These are phyloP conservation scores for Diplogelasinospora grovesii DNA, from an alignment of 495 filamentous ascomycete genomes.

Conservation along the genomic window DNA sequence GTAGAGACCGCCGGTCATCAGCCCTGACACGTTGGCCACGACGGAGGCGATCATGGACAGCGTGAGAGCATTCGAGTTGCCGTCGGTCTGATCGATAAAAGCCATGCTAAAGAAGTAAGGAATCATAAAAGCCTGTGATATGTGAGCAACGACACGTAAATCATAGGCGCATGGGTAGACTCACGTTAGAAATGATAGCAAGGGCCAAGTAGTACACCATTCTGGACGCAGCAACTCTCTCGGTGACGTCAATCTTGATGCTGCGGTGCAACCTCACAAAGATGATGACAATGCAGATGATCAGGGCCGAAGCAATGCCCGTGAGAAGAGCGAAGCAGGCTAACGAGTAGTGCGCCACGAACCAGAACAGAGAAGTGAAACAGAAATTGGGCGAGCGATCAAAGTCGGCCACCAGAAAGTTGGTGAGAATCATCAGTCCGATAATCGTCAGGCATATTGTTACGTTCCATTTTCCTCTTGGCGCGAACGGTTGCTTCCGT, in stretches of 20 bases:
- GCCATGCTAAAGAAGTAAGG: slow-evolving; percentile 38
- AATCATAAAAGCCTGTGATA: slow-evolving; percentile 29
- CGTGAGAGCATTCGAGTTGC: slow-evolving; percentile 21
- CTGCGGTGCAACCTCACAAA: slow-evolving; percentile 33
- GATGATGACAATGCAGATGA: slow-evolving; percentile 25
- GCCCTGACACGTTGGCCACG: slow-evolving; percentile 41
- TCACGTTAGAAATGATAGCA: slow-evolving; percentile 36
- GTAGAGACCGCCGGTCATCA: slow-evolving; percentile 43
- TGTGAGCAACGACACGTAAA: slow-evolving; percentile 9
- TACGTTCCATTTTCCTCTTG: slow-evolving; percentile 36
- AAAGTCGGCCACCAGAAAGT: slow-evolving; percentile 38
- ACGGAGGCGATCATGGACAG: slow-evolving; percentile 42
- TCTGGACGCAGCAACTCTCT: slow-evolving; percentile 35
- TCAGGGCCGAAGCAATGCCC: slow-evolving; percentile 25
- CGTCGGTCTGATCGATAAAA: slow-evolving; percentile 21
- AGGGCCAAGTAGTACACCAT: slow-evolving; percentile 44
- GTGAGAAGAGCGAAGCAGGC: slow-evolving; percentile 34
- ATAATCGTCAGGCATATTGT: slow-evolving; percentile 35
- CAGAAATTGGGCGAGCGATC: slow-evolving; percentile 35
- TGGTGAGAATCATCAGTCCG: slow-evolving; percentile 29
- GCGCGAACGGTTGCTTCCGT: slow-evolving; percentile 32
- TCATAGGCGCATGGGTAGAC: slow-evolving; percentile 1
- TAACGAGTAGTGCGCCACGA: slow-evolving; percentile 37
- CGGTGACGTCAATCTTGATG: slow-evolving; percentile 34
- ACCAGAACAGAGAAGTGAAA: slow-evolving; percentile 45